Evolutionary conservation across 106 monocot genomes (phyloP), one percentile per base, ranked within the genome.

Genomic region (Platanthera guangdongensis): DNA sequence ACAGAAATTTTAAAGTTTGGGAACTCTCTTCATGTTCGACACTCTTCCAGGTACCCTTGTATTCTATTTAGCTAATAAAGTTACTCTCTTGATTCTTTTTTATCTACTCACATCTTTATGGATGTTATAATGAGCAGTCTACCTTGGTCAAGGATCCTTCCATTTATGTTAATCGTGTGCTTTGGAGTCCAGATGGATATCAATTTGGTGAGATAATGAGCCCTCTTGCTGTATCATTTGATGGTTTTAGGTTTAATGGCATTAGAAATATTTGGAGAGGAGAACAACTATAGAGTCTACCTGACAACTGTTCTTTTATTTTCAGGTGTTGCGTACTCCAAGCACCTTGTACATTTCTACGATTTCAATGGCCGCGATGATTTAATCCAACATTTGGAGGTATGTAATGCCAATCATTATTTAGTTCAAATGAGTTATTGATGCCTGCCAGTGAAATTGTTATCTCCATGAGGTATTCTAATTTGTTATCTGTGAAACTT

Each of bases 301-400:
- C 28, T 46, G 39, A 70, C n/a, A 28, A 48, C 12, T 51, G 18
- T 47, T 39, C 72, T 18, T 77, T 70, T 52, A 68, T 63, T 82
- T 75, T 16, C 76, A 86, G 86, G 73, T 50, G 80, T 86, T 80
- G 83, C 80, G 62, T 83, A 83, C 62, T 83, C 83, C 65, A 83
- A 90, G 76, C 87, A 90, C 47, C 78, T 90, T 77, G 85, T 90
- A 47, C 90, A 90, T 18, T 30, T 83, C 70, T 86, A 80, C 72
- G 77, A 32, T 55, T 88, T 73, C 57, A 81, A 81, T 72, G 79
- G 85, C 57, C 78, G 84, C 21, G 87, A 81, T 14, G 82, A 84
- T 19, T 68, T 86, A n/a, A 46, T 54, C 52, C 76, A 59, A 51
- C 74, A 76, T 45, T 59, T 91, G 57, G 91, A 89, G 86, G 89